Base-by-base conservation (phyloP, 805 yeast genomes). In the Kodamaea fukazawae region DNA sequence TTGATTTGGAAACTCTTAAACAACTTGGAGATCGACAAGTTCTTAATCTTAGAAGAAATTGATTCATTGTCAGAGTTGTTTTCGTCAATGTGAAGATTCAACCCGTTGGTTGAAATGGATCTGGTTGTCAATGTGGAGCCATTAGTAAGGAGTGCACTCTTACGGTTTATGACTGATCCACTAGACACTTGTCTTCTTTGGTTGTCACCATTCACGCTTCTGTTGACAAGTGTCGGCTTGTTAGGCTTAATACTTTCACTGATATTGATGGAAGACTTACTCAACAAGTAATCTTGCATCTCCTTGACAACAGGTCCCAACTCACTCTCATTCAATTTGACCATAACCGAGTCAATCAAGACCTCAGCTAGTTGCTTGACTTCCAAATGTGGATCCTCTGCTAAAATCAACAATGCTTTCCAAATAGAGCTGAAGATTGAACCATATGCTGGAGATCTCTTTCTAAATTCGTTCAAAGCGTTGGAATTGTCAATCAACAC, bases 351-450 rank as follows among this genome's bases (percentile, higher is more conserved):
- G 57, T 89, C 97, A 13, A 88, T 81, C 10, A 88, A 75, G 20
- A 75, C 78, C 40, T 81, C 82, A 0, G 96, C 91, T 44, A 78
- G 70, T 34, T 75, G 75, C 42, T 77, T 79, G 5, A 90, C 89
- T 59, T 88, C 96, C 26, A 75, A 64, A 58, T 84, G 93, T 0
- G 98, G 96, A 60, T 93, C 99, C 47, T 84, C 89, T 1, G 95
- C 77, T 20, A 88, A 61, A 18, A 87, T 79, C 34, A 93, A 67
- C 25, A 91, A 58, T 0, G 91, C 81, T 48, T 88, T 86, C 96
- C 98, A 93, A 7, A 84, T 78, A 1, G 95, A 84, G 40, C 87
- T 77, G 58, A 84, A 87, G 7, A 88, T 75, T 0, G 96, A 83
- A 1, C 96, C 96, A 57, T 87, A 86, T 0, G 96, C 93, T 1